A percentile compares a stretch with the other conserved stretches of the same genome.
Evolutionary conservation across 2,329 filamentous ascomycete species (phyloP).

Genomic region (Diplodia corticola): DNA sequence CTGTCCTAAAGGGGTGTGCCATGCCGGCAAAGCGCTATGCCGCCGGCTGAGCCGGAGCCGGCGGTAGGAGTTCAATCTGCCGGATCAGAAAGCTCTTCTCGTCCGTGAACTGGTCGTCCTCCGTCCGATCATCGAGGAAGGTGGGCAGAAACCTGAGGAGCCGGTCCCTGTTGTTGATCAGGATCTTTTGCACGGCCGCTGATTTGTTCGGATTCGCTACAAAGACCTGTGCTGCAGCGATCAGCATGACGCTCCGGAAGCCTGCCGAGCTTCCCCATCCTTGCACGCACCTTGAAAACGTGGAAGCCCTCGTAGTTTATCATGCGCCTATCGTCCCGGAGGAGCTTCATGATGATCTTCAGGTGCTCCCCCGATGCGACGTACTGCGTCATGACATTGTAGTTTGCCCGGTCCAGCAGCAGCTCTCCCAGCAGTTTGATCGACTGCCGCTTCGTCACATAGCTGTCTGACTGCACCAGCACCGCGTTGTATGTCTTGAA

Average conservation of each 20-base stretch:
- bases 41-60: constrained; percentile 24
- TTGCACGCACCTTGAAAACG: constrained; percentile 75
- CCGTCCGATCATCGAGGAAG: constrained; percentile 91
- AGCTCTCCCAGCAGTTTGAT: constrained; percentile 97
- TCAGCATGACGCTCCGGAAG: constrained; percentile 14
- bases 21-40: background rate
- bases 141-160: constrained; percentile 84
- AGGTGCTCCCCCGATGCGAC: constrained; percentile 94
- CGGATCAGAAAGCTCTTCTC: constrained; percentile 97
- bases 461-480: constrained; percentile 88
- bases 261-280: constrained; percentile 15
- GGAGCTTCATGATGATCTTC: constrained; percentile 96
- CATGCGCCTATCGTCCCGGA: constrained; percentile 96
- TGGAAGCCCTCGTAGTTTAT: constrained; percentile 99
- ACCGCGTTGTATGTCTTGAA: constrained; percentile 87
- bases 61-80: constrained; percentile 66
- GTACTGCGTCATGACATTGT: constrained; percentile 96
- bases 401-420: constrained; percentile 90
- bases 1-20: background rate
- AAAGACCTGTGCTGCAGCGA: constrained; percentile 64
- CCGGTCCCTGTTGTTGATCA: constrained; percentile 94
- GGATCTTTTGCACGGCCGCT: constrained; percentile 89
- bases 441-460: constrained; percentile 96
- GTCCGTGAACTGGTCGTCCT: constrained; percentile 98
- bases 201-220: constrained; percentile 98